Evolutionary conservation across 1,284 basidiomycete genomes (phyloP), one percentile per base, ranked within the genome.

Genomic region (Mycena sp.): DNA sequence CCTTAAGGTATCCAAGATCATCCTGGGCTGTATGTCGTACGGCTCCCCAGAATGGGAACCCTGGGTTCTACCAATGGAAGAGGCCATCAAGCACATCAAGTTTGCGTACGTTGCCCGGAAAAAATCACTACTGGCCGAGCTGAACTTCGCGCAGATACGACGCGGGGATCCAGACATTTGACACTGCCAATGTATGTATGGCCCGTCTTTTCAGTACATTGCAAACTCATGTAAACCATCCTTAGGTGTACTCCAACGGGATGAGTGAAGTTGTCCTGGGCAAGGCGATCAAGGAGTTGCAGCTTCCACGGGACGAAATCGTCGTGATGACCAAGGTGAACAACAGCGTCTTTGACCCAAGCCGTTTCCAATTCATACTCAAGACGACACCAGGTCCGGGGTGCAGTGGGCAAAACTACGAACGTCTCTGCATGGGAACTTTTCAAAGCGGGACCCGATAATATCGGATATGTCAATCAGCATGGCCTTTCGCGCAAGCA

Each of bases 291-390:
- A 91, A 90, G 70, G 71, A 89, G 67, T 81, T 87, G 63, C 76
- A 88, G 30, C 81, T n/a, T 94, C 16, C 90, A 19, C 16, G 51
- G 16, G 58, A 89, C n/a, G 87, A 90, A 69, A 86, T 93, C 28
- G 91, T 94, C 16, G 85, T 93, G 28, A 81, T 94, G 80, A 92
- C 91, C 40, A 93, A 94, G n/a, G n/a, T n/a, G n/a, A n/a, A n/a
- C n/a, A n/a, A n/a, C n/a, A 79, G 87, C 87, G 35, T 25, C 69
- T 61, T n/a, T 26, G 26, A 16, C 50, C n/a, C 6, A 32, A 29
- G 19, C 38, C 19, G 29, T 37, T 28, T 32, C 26, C 19, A 25
- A 12, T 7, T 12, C n/a, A n/a, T 19, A n/a, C 41, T 10, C 35
- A 26, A 2, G 14, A 35, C 21, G 19, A n/a, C 12, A n/a, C 38